Evolutionary conservation across 2,329 filamentous ascomycete genomes (phyloP).

Genomic region (Fusarium coffeatum): DNA sequence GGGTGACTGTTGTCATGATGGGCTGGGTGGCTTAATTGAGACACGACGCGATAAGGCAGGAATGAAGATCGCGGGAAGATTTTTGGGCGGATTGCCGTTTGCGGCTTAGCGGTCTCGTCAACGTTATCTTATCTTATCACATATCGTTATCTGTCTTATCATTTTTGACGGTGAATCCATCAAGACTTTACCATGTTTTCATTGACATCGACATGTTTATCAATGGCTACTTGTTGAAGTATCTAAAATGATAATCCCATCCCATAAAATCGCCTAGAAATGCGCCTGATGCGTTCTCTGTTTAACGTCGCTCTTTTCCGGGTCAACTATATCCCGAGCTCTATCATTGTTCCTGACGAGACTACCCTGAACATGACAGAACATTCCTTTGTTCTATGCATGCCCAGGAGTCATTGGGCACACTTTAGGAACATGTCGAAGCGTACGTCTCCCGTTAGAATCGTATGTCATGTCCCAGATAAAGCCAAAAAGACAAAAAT

Average conservation of each 20-base stretch:
- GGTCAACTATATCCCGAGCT: background rate
- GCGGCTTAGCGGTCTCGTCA: background rate
- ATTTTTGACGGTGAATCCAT: accelerated
- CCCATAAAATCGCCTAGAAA: too few relatives aligned
- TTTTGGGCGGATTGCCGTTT: background rate
- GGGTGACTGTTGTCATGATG: background rate
- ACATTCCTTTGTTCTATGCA: accelerated
- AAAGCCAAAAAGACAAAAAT: accelerated
- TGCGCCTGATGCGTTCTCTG: too few relatives aligned
- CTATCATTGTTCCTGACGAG: background rate
- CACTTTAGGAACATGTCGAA: background rate
- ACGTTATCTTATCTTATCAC: background rate
- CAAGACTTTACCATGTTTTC: too few relatives aligned
- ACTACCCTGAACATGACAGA: background rate
- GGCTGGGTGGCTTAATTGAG: background rate
- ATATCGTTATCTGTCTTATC: background rate
- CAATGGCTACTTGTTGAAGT: too few relatives aligned
- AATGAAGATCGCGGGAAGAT: background rate
- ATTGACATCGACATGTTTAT: too few relatives aligned
- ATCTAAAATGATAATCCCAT: too few relatives aligned
- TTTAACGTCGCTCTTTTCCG: accelerated
- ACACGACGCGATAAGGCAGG: background rate
- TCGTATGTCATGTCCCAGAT: background rate
- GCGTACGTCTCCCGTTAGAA: background rate
- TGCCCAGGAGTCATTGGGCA: accelerated